Percentiles rank a stretch among this genome's conserved stretches.
These are phyloP conservation scores for Colletotrichum sp. DNA, from an alignment of 2,329 filamentous ascomycete species.

Conservation along the genomic window DNA sequence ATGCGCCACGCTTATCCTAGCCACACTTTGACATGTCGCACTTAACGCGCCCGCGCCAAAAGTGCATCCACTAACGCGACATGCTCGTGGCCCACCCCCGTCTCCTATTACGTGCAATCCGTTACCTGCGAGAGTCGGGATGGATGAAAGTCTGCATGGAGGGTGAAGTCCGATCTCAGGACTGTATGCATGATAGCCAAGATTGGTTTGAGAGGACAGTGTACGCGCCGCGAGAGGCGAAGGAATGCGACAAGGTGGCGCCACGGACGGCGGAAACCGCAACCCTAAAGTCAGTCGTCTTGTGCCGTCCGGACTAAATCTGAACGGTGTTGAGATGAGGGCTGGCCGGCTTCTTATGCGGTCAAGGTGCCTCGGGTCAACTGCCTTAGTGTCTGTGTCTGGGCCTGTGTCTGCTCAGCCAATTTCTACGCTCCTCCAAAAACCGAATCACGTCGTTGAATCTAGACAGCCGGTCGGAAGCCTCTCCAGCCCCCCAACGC, in stretches of 20 bases:
- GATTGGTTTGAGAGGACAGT: neutral
- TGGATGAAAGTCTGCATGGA: neutral
- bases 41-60: neutral
- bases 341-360: neutral
- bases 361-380: neutral
- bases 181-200: neutral
- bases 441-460: neutral
- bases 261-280: neutral
- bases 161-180: neutral
- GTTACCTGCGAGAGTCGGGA: neutral
- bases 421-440: neutral
- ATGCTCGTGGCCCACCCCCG: neutral
- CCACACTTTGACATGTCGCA: neutral
- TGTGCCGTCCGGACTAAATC: neutral
- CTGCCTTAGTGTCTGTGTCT: neutral
- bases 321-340: neutral
- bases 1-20: neutral
- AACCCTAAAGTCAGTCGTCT: constrained; percentile 4
- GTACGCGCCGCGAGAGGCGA: neutral
- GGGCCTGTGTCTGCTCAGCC: neutral
- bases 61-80: neutral
- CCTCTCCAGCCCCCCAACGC: constrained; percentile 1
- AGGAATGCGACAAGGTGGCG: constrained; percentile 6
- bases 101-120: neutral
- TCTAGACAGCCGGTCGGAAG: neutral